Evolutionary conservation across 2,329 filamentous ascomycete species (phyloP).

Genomic region (Penicillium sp.): DNA sequence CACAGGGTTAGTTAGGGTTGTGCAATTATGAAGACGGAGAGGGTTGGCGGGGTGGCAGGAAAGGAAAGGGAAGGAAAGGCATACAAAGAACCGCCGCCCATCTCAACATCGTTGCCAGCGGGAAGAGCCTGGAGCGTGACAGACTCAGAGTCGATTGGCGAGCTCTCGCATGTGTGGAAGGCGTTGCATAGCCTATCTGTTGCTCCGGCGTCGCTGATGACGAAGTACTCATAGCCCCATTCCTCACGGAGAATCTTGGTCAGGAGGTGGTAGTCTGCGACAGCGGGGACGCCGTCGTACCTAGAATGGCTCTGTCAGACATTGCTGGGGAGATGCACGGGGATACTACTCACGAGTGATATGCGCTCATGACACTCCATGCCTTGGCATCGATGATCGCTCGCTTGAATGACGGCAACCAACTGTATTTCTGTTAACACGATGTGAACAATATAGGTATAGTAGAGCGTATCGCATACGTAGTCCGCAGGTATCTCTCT

Average conservation of each 20-base stretch:
- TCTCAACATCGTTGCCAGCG: slow-evolving; percentile 73
- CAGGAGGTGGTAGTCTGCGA: slow-evolving; percentile 68
- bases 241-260: slow-evolving; percentile 72
- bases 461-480: slow-evolving; percentile 51
- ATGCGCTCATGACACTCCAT: slow-evolving; percentile 73
- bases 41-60: no score
- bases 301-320: slow-evolving; percentile 20
- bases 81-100: slow-evolving; percentile 73
- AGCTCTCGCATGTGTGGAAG: slow-evolving; percentile 67
- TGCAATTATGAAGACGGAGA: background rate
- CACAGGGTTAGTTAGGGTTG: background rate
- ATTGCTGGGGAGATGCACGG: background rate
- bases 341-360: slow-evolving; percentile 57
- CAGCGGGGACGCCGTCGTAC: slow-evolving; percentile 72
- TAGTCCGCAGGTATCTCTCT: slow-evolving; percentile 60
- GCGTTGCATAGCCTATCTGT: slow-evolving; percentile 69
- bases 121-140: slow-evolving; percentile 68
- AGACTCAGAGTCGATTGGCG: slow-evolving; percentile 67
- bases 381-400: slow-evolving; percentile 73
- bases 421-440: slow-evolving; percentile 27
- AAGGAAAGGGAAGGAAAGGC: slow-evolving; percentile 2
- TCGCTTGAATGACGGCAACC: slow-evolving; percentile 67
- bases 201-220: slow-evolving; percentile 69
- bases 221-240: slow-evolving; percentile 74
- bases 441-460: background rate